A percentile compares a stretch with the other conserved stretches of the same genome.
Conservation (phyloP, 768 basidiomycete species). For the Tremella yokohamensis region DNA sequence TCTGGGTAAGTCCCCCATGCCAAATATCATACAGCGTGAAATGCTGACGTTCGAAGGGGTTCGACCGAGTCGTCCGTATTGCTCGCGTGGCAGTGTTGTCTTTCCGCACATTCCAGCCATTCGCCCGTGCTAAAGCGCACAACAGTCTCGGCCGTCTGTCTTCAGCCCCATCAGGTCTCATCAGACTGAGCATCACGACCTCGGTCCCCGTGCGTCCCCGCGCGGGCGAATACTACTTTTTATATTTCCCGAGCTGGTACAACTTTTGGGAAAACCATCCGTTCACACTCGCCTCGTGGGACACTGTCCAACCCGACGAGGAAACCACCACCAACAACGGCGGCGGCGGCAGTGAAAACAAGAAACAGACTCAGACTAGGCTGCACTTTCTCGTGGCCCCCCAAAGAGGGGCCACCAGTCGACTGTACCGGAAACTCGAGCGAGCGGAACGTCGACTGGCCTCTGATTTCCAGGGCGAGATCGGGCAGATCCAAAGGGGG, state of each 20-base stretch:
- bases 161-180: slow-evolving; percentile 5
- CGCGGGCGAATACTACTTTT: slow-evolving; percentile 31
- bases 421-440: slow-evolving; percentile 13
- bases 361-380: neutral
- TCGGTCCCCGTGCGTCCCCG: slow-evolving; percentile 11
- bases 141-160: slow-evolving; percentile 8
- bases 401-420: slow-evolving; percentile 18
- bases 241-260: slow-evolving; percentile 20
- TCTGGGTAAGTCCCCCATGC: slow-evolving; percentile 23
- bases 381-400: slow-evolving; percentile 22
- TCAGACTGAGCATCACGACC: slow-evolving; percentile 18
- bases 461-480: too few species aligned
- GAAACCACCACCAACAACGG: too few species aligned
- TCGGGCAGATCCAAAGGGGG: too few species aligned
- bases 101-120: slow-evolving; percentile 2
- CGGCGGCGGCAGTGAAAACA: too few species aligned
- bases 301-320: too few species aligned
- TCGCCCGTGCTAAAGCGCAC: neutral
- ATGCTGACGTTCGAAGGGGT: slow-evolving; percentile 2
- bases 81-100: slow-evolving; percentile 21
- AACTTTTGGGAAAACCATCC: slow-evolving; percentile 39
- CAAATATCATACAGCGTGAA: neutral
- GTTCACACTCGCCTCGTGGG: slow-evolving; percentile 31
- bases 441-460: neutral
- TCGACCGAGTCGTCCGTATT: slow-evolving; percentile 27